phyloP scores from a whole-genome alignment of 345 rosid genomes.

The Barbarea vulgaris region DNA sequence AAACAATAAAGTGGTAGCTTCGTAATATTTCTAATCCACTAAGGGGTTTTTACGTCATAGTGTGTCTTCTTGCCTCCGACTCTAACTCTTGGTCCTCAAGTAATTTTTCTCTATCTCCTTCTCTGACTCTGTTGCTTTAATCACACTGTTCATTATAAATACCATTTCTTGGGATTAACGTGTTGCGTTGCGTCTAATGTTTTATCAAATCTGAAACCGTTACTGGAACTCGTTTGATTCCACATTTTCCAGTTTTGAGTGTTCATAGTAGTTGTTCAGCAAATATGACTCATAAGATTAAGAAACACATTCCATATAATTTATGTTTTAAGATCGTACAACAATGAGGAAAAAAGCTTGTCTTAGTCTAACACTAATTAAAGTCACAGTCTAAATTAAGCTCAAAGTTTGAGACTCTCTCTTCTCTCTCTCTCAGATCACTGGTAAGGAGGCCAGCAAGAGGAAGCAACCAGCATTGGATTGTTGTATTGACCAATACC shows the following conservation, averaged over 20 bases:
- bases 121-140: not conserved
- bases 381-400: conserved; percentile 4
- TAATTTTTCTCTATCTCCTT: not conserved
- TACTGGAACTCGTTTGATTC: not conserved
- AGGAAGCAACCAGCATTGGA: conserved; percentile 27
- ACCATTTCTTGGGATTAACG: not conserved
- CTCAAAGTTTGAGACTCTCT: conserved; percentile 5
- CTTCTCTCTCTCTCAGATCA: conserved; percentile 12
- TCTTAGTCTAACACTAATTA: conserved; percentile 23
- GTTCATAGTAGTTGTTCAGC: not conserved
- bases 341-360: conserved; percentile 22
- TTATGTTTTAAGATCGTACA: conserved; percentile 23
- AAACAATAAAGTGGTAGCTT: not conserved
- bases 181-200: not conserved
- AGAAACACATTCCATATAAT: not conserved
- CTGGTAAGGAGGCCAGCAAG: conserved; percentile 35
- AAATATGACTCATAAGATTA: not conserved
- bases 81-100: not conserved
- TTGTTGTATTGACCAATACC: conserved; percentile 28
- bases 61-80: not conserved
- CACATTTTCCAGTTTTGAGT: not conserved
- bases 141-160: too few relatives aligned
- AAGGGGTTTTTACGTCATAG: not conserved
- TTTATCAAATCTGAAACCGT: not conserved
- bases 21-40: not conserved